Base-by-base conservation (phyloP, 805 yeast species). In the Brettanomyces anomalus region DNA sequence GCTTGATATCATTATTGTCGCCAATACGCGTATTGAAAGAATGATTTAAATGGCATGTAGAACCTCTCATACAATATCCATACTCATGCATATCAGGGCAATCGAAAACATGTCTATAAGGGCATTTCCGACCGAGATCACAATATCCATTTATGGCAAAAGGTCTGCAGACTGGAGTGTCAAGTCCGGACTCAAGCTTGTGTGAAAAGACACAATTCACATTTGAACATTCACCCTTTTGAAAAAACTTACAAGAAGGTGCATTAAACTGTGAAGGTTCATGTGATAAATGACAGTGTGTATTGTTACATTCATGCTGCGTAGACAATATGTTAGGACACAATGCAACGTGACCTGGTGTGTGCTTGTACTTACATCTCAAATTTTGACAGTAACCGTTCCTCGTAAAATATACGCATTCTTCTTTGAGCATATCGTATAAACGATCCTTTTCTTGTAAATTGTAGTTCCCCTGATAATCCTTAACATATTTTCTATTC, bases 101-200 rank as follows among this genome's bases (percentile, higher is more conserved):
- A 45, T 75, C 74, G 49, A 66, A 71, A 14, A 62, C 59, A 54
- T 85, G 95, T 31, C 71, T 58, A 37, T 72, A 70, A 5, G 71
- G 67, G 54, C 94, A 85, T 26, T 53, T 48, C 20, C 61, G 53
- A 0, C 93, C 95, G 19, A 74, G 58, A 26, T 65, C 72, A 58
- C 94, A 85, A 62, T 74, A 82, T 1, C 89, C 88, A 15, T 75
- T 74, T 30, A 79, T 51, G 4, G 89, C 72, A 64, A 85, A 85
- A 24, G 73, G 77, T 18, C 85, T 66, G 54, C 95, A 85, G 0
- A 76, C 65, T 15, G 43, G 44, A n/a, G 39, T 30, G 5, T 40
- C 24, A 3, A 41, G 61, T 24, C 65, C 69, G 37, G 57, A 51
- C 33, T 68, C 75, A 41, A 52, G 52, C 64, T 67, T 71, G 60